Percentiles rank a stretch among this genome's conserved stretches.
Conservation (phyloP, 192 early-diverging fungal genomes). For the Coemansia sp. region DNA sequence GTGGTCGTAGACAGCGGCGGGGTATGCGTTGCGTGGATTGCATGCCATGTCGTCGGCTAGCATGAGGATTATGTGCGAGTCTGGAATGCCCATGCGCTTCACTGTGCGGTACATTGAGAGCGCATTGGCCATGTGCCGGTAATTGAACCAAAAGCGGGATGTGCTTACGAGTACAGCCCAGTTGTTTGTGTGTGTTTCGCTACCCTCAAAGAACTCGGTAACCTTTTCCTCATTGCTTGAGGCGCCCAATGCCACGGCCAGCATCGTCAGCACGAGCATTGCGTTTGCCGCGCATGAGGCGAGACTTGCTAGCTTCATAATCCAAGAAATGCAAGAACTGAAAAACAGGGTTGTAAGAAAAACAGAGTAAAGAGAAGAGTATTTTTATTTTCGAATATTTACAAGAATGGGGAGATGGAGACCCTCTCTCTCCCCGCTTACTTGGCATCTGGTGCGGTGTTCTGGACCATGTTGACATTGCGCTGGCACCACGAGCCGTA, state of each 20-base stretch:
- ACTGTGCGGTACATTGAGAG: conserved; percentile 99
- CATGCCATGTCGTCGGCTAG: conserved; percentile 99
- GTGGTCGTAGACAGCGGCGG: conserved; percentile 94
- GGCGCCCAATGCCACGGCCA: not conserved
- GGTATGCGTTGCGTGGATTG: conserved; percentile 91
- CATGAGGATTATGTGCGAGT: conserved; percentile 99
- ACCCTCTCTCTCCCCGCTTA: not conserved
- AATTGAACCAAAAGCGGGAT: conserved; percentile 99
- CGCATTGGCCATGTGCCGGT: conserved; percentile 97
- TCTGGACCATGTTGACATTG: conserved; percentile 28
- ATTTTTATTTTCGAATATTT: not conserved
- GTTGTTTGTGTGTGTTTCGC: conserved; percentile 87
- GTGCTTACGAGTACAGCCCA: conserved; percentile 99
- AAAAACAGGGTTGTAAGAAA: not conserved
- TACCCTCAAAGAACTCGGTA: conserved; percentile 59
- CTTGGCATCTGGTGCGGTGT: not conserved
- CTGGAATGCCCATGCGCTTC: conserved; percentile 96
- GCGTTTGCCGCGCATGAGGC: not conserved
- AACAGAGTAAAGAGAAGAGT: not conserved
- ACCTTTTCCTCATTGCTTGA: conserved; percentile 23
- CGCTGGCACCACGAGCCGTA: conserved; percentile 52
- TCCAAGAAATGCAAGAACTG: not conserved
- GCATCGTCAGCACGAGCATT: not conserved
- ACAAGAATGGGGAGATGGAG: not conserved
- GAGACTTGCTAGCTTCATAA: not conserved